phyloP scores from a whole-genome alignment of 2,329 filamentous ascomycete genomes.

The Chalaropsis thielavioides region DNA sequence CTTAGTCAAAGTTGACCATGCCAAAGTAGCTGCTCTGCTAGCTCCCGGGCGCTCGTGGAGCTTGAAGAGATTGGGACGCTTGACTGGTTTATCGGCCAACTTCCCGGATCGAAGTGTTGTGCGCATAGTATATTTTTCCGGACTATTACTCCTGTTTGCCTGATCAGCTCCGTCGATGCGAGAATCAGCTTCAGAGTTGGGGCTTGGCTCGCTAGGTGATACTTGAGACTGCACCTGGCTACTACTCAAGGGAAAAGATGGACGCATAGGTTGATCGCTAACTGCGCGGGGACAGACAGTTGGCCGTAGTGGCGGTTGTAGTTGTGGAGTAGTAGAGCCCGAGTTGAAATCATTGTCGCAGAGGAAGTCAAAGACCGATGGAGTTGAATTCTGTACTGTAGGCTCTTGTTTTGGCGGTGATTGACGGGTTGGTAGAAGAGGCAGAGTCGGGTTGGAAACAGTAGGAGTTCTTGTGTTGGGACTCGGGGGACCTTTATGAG shows the following conservation, averaged over 20 bases:
- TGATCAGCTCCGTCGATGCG: background rate
- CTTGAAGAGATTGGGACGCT: constrained; percentile 25
- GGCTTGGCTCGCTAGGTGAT: background rate
- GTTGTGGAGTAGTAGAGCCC: background rate
- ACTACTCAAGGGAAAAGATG: background rate
- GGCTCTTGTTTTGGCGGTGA: background rate
- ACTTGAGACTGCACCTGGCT: background rate
- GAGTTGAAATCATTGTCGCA: background rate
- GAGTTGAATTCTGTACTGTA: background rate
- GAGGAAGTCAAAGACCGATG: background rate
- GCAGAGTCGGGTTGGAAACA: background rate
- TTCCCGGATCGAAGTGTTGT: constrained; percentile 43
- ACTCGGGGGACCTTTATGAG: background rate
- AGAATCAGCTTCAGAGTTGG: background rate
- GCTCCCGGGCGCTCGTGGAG: constrained; percentile 28
- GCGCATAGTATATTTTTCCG: constrained; percentile 47
- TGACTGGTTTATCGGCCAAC: constrained; percentile 30
- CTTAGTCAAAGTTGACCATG: constrained; percentile 34
- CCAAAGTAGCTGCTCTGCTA: constrained; percentile 49
- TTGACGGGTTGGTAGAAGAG: background rate
- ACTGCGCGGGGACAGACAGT: constrained; percentile 17
- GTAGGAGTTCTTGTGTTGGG: background rate
- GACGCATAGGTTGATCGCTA: constrained; percentile 11
- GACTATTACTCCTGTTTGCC: constrained; percentile 35
- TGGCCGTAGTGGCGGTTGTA: background rate